Evolutionary conservation across 2,329 filamentous ascomycete genomes (phyloP), one percentile per base, ranked within the genome.

Genomic region (Microsporum audouinii): DNA sequence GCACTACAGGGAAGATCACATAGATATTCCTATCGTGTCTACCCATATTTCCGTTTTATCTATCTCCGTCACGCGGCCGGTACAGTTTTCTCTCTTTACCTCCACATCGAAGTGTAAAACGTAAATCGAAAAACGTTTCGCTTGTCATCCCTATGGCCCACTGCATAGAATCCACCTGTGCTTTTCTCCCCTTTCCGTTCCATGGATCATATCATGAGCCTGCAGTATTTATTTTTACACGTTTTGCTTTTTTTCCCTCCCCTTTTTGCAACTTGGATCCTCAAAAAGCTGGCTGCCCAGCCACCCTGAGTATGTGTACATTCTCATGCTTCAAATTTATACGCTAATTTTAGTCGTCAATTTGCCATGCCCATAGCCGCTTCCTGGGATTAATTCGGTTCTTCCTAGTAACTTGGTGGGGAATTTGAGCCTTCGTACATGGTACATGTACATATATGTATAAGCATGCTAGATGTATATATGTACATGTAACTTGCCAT

Each of bases 301-400:
- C 51, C 51, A 55, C 33, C 51, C 14, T 23, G 23, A 55, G 12
- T 23, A 23, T 23, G 17, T 23, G 17, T 23, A 23, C 17, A 23
- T 23, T 23, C 17, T 23, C 17, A 23, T 23, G 17, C 17, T 23
- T 23, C 17, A 55, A 17, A 14, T 36, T n/a, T 34, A 55, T 55
- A 23, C 51, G 29, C 51, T 34, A 55, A 55, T 55, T 55, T 55
- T 55, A 55, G 51, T 55, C 29, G 51, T 55, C 31, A n/a, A 31
- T 34, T 31, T 36, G 51, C 51, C 51, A 55, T 55, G 51, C 33
- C 51, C 51, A 55, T 55, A 55, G 51, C 51, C 51, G 51, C 51
- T 55, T 29, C 51, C 51, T 55, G n/a, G 51, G 51, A 36, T 55
- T n/a, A 33, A 55, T 36, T 55, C 31, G 51, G 51, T 36, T 31